phyloP scores from a whole-genome alignment of 2,329 filamentous ascomycete genomes.

The Aquanectria penicillioides region DNA sequence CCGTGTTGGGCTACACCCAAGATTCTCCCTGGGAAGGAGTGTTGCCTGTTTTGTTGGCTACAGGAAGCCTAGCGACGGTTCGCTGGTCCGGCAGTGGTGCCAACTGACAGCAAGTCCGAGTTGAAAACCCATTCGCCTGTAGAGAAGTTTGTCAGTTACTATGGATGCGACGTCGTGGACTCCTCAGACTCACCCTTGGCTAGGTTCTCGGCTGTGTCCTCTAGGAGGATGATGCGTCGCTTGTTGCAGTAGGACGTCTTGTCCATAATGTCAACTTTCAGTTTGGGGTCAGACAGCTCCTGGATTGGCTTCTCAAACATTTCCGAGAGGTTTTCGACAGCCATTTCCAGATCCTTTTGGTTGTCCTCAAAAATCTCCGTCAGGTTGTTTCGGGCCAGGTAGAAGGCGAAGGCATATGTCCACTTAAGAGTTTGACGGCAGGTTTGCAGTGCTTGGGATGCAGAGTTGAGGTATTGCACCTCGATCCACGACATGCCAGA shows the following conservation, averaged over 20 bases:
- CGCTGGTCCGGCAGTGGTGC: constrained; percentile 35
- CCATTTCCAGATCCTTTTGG: constrained; percentile 97
- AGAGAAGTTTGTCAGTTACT: constrained; percentile 36
- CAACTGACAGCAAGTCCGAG: constrained; percentile 35
- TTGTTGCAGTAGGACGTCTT: constrained; percentile 98
- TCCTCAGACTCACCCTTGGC: constrained; percentile 74
- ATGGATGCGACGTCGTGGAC: not conserved
- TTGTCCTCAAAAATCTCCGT: constrained; percentile 99
- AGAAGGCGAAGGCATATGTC: constrained; percentile 99
- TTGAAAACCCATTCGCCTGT: constrained; percentile 60
- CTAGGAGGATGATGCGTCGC: constrained; percentile 86
- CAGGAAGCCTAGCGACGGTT: constrained; percentile 33
- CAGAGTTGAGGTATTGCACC: constrained; percentile 94
- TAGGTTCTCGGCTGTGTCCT: constrained; percentile 92
- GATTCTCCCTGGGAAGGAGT: not conserved
- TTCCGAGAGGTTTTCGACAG: constrained; percentile 94
- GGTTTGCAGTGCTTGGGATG: constrained; percentile 91
- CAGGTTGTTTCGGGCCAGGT: constrained; percentile 93
- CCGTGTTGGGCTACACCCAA: not conserved
- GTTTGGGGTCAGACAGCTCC: constrained; percentile 84
- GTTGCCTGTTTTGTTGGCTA: not conserved
- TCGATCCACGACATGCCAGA: constrained; percentile 99
- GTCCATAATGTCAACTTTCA: constrained; percentile 98
- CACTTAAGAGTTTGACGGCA: constrained; percentile 99
- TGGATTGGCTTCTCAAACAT: constrained; percentile 99